Evolutionary conservation across 1,139 yeast species (phyloP), one percentile per base, ranked within the genome.

Genomic region (Hyphopichia khmerensis): DNA sequence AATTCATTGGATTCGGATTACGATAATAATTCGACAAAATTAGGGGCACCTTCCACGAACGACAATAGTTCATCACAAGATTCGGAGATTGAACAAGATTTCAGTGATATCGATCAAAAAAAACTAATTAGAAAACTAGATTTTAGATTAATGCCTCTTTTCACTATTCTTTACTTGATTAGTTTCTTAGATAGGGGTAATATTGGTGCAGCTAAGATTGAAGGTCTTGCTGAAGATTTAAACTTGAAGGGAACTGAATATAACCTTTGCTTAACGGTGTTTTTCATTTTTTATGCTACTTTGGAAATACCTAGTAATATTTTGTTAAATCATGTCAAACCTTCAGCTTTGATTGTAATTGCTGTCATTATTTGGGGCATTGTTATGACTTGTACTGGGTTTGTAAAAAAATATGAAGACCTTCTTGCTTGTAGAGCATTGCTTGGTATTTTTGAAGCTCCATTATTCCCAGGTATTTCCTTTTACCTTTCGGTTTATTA

Each of bases 161-260:
- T 31, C 24, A 31, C 40, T 24, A 23, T 38, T 11, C 32, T 31
- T 18, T 38, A 31, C 32, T 26, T 38, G 19, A 13, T 38, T 13
- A 19, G 27, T 6, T 38, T 31, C 16, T 34, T 38, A 7, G 40
- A 38, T 24, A 8, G 35, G 7, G 35, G 40, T n/a, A 38, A 84
- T 57, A 83, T 85, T 45, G 80, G 89, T 33, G 85, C 85, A 56
- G 93, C 93, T 18, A 79, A 79, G 47, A 72, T 83, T 45, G 83
- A 84, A 50, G 89, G 89, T 10, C 66, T 85, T 63, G 65, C 74
- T 21, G 60, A 56, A 6, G 84, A 80, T 40, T 64, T 84, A 40
- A 52, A 65, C 19, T 67, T 85, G 44, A 60, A 64, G 2, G 85
- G 86, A 4, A 71, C 72, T 50, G 84, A 84, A 56, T 85, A 76